phyloP scores from a whole-genome alignment of 495 filamentous ascomycete species.

The Podospora appendiculata region DNA sequence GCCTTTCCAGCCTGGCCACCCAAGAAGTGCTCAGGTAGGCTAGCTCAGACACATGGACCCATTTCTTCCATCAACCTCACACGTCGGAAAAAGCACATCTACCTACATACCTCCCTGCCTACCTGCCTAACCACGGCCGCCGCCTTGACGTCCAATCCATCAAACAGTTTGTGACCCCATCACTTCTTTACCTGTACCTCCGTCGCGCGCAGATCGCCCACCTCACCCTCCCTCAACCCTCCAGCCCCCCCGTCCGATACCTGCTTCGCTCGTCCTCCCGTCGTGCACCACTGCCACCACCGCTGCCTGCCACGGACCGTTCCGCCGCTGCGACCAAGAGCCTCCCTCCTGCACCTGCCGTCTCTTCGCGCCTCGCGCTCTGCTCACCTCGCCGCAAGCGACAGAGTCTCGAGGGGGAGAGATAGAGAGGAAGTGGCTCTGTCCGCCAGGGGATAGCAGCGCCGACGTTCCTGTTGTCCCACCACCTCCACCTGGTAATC shows the following conservation, averaged over 20 bases:
- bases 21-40: conserved; percentile 4
- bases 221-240: background rate
- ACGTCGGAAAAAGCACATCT: conserved; percentile 23
- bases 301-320: background rate
- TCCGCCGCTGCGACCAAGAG: too few relatives aligned
- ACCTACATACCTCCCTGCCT: background rate
- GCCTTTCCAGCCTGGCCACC: conserved; percentile 4
- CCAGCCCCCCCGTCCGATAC: background rate
- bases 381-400: background rate
- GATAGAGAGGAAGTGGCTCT: conserved; percentile 18
- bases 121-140: background rate
- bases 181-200: conserved; percentile 4
- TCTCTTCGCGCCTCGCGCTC: background rate
- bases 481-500: conserved; percentile 10
- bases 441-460: conserved; percentile 23
- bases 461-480: conserved; percentile 13
- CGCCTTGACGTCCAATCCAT: conserved; percentile 10
- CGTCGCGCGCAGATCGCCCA: conserved; percentile 4
- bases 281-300: background rate
- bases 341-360: too few relatives aligned
- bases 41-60: conserved; percentile 16
- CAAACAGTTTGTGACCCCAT: conserved; percentile 2
- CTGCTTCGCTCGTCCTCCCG: background rate
- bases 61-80: conserved; percentile 27
- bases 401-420: background rate